A percentile compares a stretch with the other conserved stretches of the same genome.
These are phyloP conservation scores for Xylaria sp. DNA, from an alignment of 2,329 filamentous ascomycete species.

Conservation along the genomic window DNA sequence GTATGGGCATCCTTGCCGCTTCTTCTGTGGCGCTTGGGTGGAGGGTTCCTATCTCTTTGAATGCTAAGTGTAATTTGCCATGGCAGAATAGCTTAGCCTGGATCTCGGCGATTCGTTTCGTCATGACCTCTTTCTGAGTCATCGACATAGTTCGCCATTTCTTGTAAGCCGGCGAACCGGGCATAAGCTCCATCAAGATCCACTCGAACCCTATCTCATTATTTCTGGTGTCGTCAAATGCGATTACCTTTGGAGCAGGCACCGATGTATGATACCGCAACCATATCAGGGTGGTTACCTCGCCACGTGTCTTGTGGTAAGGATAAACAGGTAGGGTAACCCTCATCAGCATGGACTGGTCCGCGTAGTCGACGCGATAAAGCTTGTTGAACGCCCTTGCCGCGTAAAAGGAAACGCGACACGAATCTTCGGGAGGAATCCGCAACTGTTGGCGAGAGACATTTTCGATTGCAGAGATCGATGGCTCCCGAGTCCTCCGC, in stretches of 20 bases:
- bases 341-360: conserved; percentile 8
- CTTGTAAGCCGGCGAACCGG: not conserved
- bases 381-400: conserved; percentile 16
- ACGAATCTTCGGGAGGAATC: not conserved
- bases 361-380: conserved; percentile 13
- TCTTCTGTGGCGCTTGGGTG: not conserved
- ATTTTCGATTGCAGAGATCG: conserved; percentile 7
- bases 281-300: conserved; percentile 14
- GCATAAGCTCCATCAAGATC: conserved; percentile 20
- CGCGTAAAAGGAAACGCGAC: conserved; percentile 3
- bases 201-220: conserved; percentile 18
- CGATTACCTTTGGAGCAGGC: conserved; percentile 12
- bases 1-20: not conserved
- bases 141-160: conserved; percentile 12
- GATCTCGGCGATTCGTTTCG: conserved; percentile 8
- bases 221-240: conserved; percentile 13
- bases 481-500: conserved; percentile 11
- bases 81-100: conserved; percentile 9
- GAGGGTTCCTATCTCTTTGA: conserved; percentile 9
- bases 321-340: conserved; percentile 15
- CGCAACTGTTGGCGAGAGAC: conserved; percentile 6
- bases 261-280: not conserved
- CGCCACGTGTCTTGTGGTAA: conserved; percentile 6
- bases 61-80: not conserved
- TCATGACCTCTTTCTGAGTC: conserved; percentile 4